Evolutionary conservation across 768 basidiomycete species (phyloP).

Genomic region (Jaapia argillacea): DNA sequence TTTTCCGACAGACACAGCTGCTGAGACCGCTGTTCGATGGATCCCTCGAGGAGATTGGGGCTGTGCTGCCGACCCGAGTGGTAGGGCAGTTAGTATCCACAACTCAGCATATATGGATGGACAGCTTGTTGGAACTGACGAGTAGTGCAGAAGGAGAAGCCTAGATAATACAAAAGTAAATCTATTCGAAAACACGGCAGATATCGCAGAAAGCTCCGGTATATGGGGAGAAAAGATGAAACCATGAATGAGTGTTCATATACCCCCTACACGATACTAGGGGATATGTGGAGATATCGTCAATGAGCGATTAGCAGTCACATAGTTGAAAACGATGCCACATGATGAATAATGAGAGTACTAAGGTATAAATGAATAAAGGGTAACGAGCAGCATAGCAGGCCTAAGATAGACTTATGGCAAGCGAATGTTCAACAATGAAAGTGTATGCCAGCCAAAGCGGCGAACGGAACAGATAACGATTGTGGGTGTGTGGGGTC

Average conservation of each 20-base stretch:
- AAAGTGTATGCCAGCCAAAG: too few relatives aligned
- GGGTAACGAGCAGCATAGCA: constrained; percentile 6
- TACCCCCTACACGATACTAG: too few relatives aligned
- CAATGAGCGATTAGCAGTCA: too few relatives aligned
- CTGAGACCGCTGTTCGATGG: constrained; percentile 91
- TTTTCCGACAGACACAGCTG: constrained; percentile 82
- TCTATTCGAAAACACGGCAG: constrained; percentile 1
- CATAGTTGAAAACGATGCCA: not conserved
- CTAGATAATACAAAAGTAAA: constrained; percentile 3
- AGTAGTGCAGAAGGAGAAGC: constrained; percentile 2
- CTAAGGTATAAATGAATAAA: constrained; percentile 13
- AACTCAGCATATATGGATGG: constrained; percentile 63
- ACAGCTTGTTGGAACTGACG: constrained; percentile 8
- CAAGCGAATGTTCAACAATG: not conserved
- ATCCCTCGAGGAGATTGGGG: constrained; percentile 97
- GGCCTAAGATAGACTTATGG: not conserved
- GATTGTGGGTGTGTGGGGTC: constrained; percentile 7
- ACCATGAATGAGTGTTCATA: too few relatives aligned
- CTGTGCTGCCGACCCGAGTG: constrained; percentile 88
- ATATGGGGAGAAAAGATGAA: not conserved
- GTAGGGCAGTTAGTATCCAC: constrained; percentile 93
- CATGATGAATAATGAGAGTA: constrained; percentile 12
- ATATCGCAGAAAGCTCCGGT: not conserved
- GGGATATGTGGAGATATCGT: too few relatives aligned
- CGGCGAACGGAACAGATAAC: not conserved